Evolutionary conservation across 1,284 basidiomycete species (phyloP), one percentile per base, ranked within the genome.

Genomic region (Irpex sp.): DNA sequence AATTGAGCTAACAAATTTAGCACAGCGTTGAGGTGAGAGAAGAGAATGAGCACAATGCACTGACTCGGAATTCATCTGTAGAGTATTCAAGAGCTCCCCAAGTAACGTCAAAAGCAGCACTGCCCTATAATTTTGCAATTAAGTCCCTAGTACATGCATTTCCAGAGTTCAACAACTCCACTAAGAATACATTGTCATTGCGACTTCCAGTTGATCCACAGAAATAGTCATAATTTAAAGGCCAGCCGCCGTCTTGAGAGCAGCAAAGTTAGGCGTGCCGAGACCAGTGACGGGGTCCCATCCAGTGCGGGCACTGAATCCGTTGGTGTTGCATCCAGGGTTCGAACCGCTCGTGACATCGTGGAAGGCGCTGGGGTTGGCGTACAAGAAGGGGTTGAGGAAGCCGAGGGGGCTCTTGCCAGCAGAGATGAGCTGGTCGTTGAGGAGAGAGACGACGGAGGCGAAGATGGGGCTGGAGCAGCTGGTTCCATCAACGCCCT

Each of bases 351-450:
- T 69, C 1, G 67, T 70, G 60, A 72, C 66, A 60, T 71, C 72
- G 26, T 61, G 67, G 61, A 73, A 61, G 57, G 68, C 68, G 19
- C 50, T 15, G 5, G 63, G 60, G 58, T 61, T 69, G 21, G 74
- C 68, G 66, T 88, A 88, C 33, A 87, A 49, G 64, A 83, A 77
- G 4, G 84, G 86, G 69, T 89, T 88, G 58, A 88, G 73, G 74
- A 87, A 88, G 0, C 86, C 86, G 13, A 87, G 75, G 17, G 81
- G 59, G 5, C 76, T 63, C 65, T 77, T 77, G 0, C 80, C 78
- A 6, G 72, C 73, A 2, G 69, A 69, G n/a, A 83, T 67, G 13
- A 81, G 78, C 4, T 77, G 80, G 67, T 90, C 88, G 67, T 90
- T 90, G 61, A 90, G 72, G 65, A 89, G 77, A 2, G 85, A 76